Evolutionary conservation across 495 filamentous ascomycete genomes (phyloP).

Genomic region (Evernia prunastri): DNA sequence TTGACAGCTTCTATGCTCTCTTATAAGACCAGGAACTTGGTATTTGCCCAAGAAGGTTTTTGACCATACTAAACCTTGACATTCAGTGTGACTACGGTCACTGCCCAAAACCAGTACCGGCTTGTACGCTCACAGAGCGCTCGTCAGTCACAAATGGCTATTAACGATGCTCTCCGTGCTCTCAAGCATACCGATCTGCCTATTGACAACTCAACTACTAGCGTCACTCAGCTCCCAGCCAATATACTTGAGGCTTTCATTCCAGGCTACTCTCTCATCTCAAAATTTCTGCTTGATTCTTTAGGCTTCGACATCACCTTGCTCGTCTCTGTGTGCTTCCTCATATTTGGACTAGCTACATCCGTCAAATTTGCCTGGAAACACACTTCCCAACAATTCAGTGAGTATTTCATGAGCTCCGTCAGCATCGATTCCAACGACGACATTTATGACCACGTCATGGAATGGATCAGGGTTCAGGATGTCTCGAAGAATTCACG

Average conservation of each 20-base stretch:
- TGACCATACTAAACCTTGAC: neutral
- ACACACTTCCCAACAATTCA: constrained; percentile 37
- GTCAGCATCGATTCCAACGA: constrained; percentile 52
- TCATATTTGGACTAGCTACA: constrained; percentile 48
- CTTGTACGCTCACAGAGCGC: neutral
- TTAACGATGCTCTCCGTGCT: constrained; percentile 19
- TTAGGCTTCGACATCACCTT: constrained; percentile 63
- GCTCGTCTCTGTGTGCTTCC: constrained; percentile 52
- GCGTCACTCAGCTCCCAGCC: constrained; percentile 27
- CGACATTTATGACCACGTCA: constrained; percentile 53
- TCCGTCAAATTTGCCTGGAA: constrained; percentile 44
- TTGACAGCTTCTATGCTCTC: neutral
- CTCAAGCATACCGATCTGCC: constrained; percentile 14
- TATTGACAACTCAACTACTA: constrained; percentile 25
- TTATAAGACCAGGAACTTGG: neutral
- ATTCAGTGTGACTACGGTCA: neutral
- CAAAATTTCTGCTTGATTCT: constrained; percentile 50
- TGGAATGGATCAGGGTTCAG: constrained; percentile 55
- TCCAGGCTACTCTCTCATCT: constrained; percentile 64
- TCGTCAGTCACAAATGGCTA: constrained; percentile 12
- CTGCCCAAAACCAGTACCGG: neutral
- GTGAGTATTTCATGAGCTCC: constrained; percentile 46
- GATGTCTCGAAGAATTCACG: constrained; percentile 46
- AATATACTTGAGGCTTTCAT: constrained; percentile 67
- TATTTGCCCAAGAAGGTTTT: neutral